These are phyloP conservation scores for Phaeomoniella chlamydospora DNA, from an alignment of 2,329 filamentous ascomycete species.

Conservation along the genomic window DNA sequence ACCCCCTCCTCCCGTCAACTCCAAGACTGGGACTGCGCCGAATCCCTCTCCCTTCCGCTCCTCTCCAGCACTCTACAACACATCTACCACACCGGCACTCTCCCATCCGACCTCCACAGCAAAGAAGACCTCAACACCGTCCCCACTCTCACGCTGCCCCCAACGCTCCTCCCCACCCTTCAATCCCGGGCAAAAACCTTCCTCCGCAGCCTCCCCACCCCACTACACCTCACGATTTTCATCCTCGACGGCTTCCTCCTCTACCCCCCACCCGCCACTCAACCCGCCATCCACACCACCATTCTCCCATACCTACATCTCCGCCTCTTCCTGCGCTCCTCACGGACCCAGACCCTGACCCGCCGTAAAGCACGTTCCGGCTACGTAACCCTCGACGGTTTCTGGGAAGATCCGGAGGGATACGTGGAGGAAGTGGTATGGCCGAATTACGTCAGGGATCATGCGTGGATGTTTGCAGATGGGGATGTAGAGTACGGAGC, in stretches of 20 bases:
- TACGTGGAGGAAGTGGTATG: constrained; percentile 93
- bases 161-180: neutral
- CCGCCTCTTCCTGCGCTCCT: constrained; percentile 62
- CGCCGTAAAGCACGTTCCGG: constrained; percentile 26
- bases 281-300: constrained; percentile 12
- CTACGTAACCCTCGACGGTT: constrained; percentile 51
- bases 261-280: constrained; percentile 38
- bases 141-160: constrained; percentile 18
- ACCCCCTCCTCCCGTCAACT: constrained; percentile 41
- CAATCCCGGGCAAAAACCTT: constrained; percentile 14
- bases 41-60: constrained; percentile 56
- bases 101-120: constrained; percentile 34
- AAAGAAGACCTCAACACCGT: constrained; percentile 46
- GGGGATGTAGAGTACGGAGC: constrained; percentile 47
- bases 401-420: constrained; percentile 87
- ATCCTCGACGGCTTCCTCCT: constrained; percentile 84
- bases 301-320: constrained; percentile 47
- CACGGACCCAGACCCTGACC: constrained; percentile 33
- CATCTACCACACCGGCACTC: constrained; percentile 49
- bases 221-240: constrained; percentile 36
- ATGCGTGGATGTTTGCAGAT: constrained; percentile 63
- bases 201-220: constrained; percentile 8
- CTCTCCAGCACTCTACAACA: constrained; percentile 55
- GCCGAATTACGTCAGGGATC: constrained; percentile 79
- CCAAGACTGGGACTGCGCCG: constrained; percentile 84